Conservation (phyloP, 305 asterid species). For the Striga hermonthica region DNA sequence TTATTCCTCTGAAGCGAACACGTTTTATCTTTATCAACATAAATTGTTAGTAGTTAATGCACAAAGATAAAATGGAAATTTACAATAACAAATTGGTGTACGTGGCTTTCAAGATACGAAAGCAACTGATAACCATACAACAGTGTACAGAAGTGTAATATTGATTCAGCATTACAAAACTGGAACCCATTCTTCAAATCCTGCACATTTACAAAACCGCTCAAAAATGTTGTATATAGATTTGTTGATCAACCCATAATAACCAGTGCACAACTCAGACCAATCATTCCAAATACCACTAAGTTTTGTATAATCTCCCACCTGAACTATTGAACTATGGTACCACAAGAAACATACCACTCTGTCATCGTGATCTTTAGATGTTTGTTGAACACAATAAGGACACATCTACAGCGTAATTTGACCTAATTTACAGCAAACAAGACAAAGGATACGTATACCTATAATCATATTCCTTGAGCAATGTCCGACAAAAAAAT, state of each 20-base stretch:
- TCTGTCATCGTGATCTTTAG: not conserved
- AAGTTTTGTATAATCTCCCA: not conserved
- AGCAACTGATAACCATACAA: too few species aligned
- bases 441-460: not conserved
- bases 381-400: not conserved
- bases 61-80: too few species aligned
- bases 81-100: too few species aligned
- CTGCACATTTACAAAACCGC: conserved; percentile 16
- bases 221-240: not conserved
- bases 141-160: conserved; percentile 2
- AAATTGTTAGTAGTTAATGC: too few species aligned
- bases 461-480: not conserved
- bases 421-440: conserved; percentile 3
- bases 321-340: too few species aligned
- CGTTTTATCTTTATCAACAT: too few species aligned
- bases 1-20: too few species aligned
- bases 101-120: too few species aligned
- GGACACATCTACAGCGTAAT: not conserved
- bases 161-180: conserved; percentile 31
- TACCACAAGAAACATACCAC: not conserved
- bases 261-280: too few species aligned
- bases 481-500: too few species aligned
- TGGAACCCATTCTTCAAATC: conserved; percentile 25
- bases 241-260: not conserved
- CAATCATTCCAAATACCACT: too few species aligned